Percentiles rank a stretch among this genome's conserved stretches.
These are phyloP conservation scores for Eragrostis curvula DNA, from an alignment of 176 grass and related monocot species.

Conservation along the genomic window DNA sequence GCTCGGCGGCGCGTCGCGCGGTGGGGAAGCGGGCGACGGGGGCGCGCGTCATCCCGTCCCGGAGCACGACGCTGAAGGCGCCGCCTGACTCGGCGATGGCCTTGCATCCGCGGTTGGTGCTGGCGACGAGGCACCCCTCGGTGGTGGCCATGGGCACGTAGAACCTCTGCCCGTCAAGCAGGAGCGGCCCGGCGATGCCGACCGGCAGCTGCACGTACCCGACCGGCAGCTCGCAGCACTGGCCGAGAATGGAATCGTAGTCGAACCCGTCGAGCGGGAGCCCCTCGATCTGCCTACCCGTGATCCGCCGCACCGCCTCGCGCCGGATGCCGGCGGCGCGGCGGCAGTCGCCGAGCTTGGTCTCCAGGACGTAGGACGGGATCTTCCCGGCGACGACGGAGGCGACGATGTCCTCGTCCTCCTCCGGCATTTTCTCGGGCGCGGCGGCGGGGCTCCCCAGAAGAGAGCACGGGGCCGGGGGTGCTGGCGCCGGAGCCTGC, in stretches of 20 bases:
- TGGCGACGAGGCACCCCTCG: slow-evolving; percentile 93
- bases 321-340: slow-evolving; percentile 79
- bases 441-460: slow-evolving; percentile 41
- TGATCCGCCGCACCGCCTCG: slow-evolving; percentile 65
- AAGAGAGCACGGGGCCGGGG: slow-evolving; percentile 37
- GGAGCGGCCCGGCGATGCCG: slow-evolving; percentile 74
- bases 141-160: slow-evolving; percentile 98
- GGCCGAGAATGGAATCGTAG: slow-evolving; percentile 77
- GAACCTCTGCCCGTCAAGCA: slow-evolving; percentile 76
- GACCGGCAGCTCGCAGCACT: slow-evolving; percentile 88
- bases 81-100: slow-evolving; percentile 83
- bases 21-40: slow-evolving; percentile 68
- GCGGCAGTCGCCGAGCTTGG: slow-evolving; percentile 77
- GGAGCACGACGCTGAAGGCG: slow-evolving; percentile 76
- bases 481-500: neutral
- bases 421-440: slow-evolving; percentile 65
- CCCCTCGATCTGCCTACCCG: slow-evolving; percentile 64
- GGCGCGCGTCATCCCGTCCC: slow-evolving; percentile 80
- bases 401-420: slow-evolving; percentile 80
- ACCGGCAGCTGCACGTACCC: slow-evolving; percentile 94
- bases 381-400: slow-evolving; percentile 72
- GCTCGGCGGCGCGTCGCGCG: slow-evolving; percentile 64
- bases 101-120: slow-evolving; percentile 96
- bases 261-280: slow-evolving; percentile 90
- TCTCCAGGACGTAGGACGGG: slow-evolving; percentile 82